These are phyloP conservation scores for Boletus sensibilis DNA, from an alignment of 768 basidiomycete species.

Conservation along the genomic window DNA sequence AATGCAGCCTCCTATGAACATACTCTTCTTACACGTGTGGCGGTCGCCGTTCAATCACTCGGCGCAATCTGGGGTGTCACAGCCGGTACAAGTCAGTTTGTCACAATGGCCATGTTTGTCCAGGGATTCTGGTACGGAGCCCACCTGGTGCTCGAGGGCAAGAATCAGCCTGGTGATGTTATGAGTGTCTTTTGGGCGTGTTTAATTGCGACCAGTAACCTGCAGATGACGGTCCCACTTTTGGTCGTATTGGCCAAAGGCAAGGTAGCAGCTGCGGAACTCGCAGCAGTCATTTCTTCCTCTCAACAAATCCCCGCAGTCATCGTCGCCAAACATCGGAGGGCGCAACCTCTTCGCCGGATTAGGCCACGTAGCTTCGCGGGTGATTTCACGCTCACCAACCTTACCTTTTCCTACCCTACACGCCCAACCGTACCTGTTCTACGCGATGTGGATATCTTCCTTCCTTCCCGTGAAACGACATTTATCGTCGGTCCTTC, in stretches of 20 bases:
- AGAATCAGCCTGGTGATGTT: slow-evolving; percentile 67
- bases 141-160: slow-evolving; percentile 79
- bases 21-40: slow-evolving; percentile 46
- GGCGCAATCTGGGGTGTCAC: slow-evolving; percentile 76
- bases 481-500: slow-evolving; percentile 81
- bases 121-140: slow-evolving; percentile 96
- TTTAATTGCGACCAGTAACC: slow-evolving; percentile 81
- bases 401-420: slow-evolving; percentile 71
- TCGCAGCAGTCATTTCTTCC: slow-evolving; percentile 19
- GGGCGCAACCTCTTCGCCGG: slow-evolving; percentile 46
- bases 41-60: slow-evolving; percentile 49
- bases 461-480: slow-evolving; percentile 67
- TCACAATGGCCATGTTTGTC: slow-evolving; percentile 90
- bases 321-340: slow-evolving; percentile 16
- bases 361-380: slow-evolving; percentile 62
- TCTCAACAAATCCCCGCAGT: slow-evolving; percentile 38
- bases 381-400: slow-evolving; percentile 66
- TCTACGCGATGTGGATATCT: slow-evolving; percentile 58
- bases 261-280: slow-evolving; percentile 45
- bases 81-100: slow-evolving; percentile 69
- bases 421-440: slow-evolving; percentile 63
- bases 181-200: slow-evolving; percentile 99
- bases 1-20: slow-evolving; percentile 67
- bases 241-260: slow-evolving; percentile 66
- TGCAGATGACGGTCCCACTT: slow-evolving; percentile 85